Conservation (phyloP, 306 rosid species). For the Clitoria ternatea region DNA sequence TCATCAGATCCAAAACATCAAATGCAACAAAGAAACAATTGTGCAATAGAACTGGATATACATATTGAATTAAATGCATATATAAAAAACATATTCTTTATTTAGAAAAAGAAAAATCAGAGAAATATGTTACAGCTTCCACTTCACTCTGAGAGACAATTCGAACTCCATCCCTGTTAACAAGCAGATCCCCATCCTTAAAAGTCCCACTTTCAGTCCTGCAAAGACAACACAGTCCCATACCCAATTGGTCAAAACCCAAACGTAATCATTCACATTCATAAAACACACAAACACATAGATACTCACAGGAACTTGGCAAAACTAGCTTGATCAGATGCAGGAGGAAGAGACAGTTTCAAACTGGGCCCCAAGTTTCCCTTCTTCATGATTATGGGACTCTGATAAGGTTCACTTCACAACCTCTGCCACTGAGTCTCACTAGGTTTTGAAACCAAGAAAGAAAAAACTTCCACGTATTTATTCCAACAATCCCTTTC, state of each 20-base stretch:
- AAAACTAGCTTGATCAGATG: constrained; percentile 55
- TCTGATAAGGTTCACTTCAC: constrained; percentile 6
- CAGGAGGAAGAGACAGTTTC: constrained; percentile 86
- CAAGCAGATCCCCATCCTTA: constrained; percentile 93
- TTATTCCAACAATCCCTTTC: not conserved
- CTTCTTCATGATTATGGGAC: constrained; percentile 50
- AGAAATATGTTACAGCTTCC: constrained; percentile 59
- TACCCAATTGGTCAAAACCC: constrained; percentile 25
- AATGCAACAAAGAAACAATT: constrained; percentile 15
- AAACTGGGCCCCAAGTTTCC: constrained; percentile 58
- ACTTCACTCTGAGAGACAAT: constrained; percentile 70
- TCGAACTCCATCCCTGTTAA: constrained; percentile 89
- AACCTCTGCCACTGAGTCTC: not conserved
- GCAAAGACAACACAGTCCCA: constrained; percentile 16
- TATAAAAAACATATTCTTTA: not conserved
- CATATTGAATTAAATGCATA: not conserved
- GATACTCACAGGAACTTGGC: constrained; percentile 66
- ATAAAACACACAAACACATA: constrained; percentile 16
- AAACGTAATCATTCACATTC: constrained; percentile 11
- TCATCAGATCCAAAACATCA: constrained; percentile 32
- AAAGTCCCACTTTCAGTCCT: constrained; percentile 96
- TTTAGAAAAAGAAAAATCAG: not conserved
- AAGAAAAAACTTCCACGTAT: not conserved
- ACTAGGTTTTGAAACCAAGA: constrained; percentile 9
- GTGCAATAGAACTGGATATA: constrained; percentile 2